Evolutionary conservation across 2,329 filamentous ascomycete genomes (phyloP), one percentile per base, ranked within the genome.

Genomic region (Phialophora expanda): DNA sequence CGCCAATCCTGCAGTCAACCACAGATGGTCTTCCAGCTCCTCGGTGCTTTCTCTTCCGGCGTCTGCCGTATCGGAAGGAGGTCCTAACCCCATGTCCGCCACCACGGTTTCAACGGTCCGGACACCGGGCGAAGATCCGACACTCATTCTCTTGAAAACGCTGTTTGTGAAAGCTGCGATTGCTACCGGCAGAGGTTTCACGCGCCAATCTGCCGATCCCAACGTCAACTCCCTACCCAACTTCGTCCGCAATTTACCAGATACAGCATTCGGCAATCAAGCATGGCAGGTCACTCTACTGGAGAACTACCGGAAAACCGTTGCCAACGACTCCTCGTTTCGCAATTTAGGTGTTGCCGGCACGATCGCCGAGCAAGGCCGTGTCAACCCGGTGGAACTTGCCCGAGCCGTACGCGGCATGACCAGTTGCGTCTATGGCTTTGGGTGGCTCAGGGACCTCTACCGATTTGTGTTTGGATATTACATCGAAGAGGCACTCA

Each of bases 401-500:
- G 91, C 90, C 41, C 90, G 89, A 76, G 91, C 91, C 57, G 90
- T 97, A 6, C 83, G 85, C 60, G 89, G 89, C 82, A 91, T 97
- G 86, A 86, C 86, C 60, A 83, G 87, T 64, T 88, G 86, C 30
- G 84, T 87, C 64, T 87, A 93, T 72, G 70, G 66, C 2, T 95
- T 95, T 77, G 82, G 82, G 8, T 97, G 94, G 83, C 80, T 97
- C 69, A 84, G 87, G 57, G 93, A 97, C 73, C 82, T 97, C 14
- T 97, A 91, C 79, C 86, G 87, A 61, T 83, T 94, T 48, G 92
- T 97, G 2, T 96, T 96, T 76, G 90, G 92, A 3, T 94, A 94
- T 74, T 86, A 89, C 56, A 79, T 92, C 17, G 92, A 97, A 62
- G 93, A 97, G 73, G 89, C 87, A 0, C 87, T 71, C 12, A 69